Base-by-base conservation (phyloP, 139 green algal species). In the Coelastrella sp. region DNA sequence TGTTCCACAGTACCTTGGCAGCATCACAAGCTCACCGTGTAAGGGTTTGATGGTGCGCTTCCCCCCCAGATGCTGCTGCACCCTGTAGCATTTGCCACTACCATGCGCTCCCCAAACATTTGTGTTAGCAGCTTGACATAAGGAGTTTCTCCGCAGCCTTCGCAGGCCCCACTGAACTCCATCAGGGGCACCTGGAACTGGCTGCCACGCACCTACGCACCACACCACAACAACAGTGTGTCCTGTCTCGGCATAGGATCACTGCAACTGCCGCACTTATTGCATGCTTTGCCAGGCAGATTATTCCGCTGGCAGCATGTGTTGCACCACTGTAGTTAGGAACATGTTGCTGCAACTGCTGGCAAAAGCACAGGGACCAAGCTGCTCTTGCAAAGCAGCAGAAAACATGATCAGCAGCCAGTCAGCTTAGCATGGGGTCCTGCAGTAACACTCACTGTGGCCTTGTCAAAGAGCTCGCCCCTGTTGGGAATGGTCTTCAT, bases 41-140 rank as follows among this genome's bases (percentile, higher is more conserved):
- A 96, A 78, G 94, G 94, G 91, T 94, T 96, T 78, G 93, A 86
- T 15, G 92, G 91, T 7, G 92, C 94, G 19, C 85, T 92, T 88
- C 94, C 94, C 49, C 94, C 94, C 94, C 94, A 96, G 89, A 96
- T 96, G 91, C 59, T 89, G 70, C 35, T 87, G 92, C 92, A 96
- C 88, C 94, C 94, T 0, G 94, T 96, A 82, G 94, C 94, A 82
- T 96, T 96, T 91, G 94, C 94, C 14, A 96, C 90, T 49, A 96
- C 74, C 87, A 85, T 85, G 88, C 92, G 91, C 63, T 93, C 90
- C 82, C 94, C 94, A 89, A 95, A 95, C 86, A 95, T 73, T 82
- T 93, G 90, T n/a, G 85, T 85, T 20, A 81, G 90, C 78, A 90
- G 66, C 70, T 78, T 78, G 14, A 78, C 70, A 20, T 78, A 78